Evolutionary conservation across 495 filamentous ascomycete species (phyloP).

Genomic region (Terfezia claveryi): DNA sequence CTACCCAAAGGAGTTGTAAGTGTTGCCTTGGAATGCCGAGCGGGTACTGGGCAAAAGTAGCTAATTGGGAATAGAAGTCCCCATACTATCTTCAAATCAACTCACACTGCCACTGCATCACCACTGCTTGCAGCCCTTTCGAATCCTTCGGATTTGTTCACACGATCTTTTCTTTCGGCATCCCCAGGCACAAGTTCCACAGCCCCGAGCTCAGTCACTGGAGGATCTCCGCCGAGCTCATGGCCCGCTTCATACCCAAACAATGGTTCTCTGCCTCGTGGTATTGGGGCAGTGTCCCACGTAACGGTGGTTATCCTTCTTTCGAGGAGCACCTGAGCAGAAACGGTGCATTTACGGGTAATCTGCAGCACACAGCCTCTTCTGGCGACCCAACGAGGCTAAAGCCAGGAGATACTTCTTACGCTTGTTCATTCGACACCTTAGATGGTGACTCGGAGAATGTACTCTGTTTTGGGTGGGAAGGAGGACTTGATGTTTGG

Average conservation of each 20-base stretch:
- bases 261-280: constrained; percentile 8
- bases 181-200: constrained; percentile 1
- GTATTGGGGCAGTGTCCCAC: constrained; percentile 7
- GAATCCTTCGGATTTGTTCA: constrained; percentile 13
- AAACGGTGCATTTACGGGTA: constrained; percentile 8
- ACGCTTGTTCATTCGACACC: constrained; percentile 17
- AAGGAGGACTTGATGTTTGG: constrained; percentile 19
- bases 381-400: constrained; percentile 2
- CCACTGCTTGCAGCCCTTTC: constrained; percentile 16
- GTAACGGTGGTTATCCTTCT: constrained; percentile 15
- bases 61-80: background rate
- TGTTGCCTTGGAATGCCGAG: background rate
- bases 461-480: constrained; percentile 18
- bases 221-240: constrained; percentile 15
- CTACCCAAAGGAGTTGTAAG: background rate
- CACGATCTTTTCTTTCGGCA: constrained; percentile 16
- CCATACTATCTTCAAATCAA: background rate
- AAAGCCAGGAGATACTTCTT: constrained; percentile 11
- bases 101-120: constrained; percentile 5
- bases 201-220: constrained; percentile 10
- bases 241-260: constrained; percentile 14
- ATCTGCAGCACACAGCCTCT: constrained; percentile 10
- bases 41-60: background rate
- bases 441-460: constrained; percentile 16
- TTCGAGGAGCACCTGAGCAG: constrained; percentile 16